Evolutionary conservation across 768 basidiomycete species (phyloP), one percentile per base, ranked within the genome.

Genomic region (Agrocybe praecox): DNA sequence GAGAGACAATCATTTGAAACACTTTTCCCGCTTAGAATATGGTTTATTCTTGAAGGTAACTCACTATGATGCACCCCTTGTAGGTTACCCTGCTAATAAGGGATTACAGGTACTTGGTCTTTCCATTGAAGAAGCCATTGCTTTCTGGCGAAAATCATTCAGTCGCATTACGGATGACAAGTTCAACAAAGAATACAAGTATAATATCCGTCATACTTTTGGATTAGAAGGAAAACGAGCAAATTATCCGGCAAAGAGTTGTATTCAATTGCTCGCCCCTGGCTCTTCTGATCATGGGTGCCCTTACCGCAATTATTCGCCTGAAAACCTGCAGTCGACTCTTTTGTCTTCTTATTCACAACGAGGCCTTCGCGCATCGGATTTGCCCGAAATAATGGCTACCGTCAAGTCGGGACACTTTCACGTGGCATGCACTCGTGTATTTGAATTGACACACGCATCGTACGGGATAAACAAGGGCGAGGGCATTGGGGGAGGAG

Each of bases 181-280:
- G 69, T 99, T 98, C 74, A 96, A 96, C 78, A 99, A 98, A 69
- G 92, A 97, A 68, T 89, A 98, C 80, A 89, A 86, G 65, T 99
- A 99, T 71, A 99, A 98, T 62, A 95, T 99, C 64, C 88, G 96
- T 45, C 97, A 99, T 69, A 88, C 87, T 5, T 99, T 88, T 65
- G 97, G 97, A 34, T 75, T 97, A 50, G 97, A 98, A 69, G 97
- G 97, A 10, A 93, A 90, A 71, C 85, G 96, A 44, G 91, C 89
- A 40, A 98, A 98, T 67, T 99, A 99, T 70, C 82, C 92, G 1
- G 94, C 97, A 0, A 93, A 89, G 74, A 96, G 97, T 69, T 99
- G 97, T 68, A 86, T 92, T 64, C 90, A 90, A 67, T 93, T 99
- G 67, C 79, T 98, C 23, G 88, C 83, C 33, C 69, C 76, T 49